Evolutionary conservation across 352 stramenopile species (phyloP).

Genomic region (Globisporangium iwayamae): DNA sequence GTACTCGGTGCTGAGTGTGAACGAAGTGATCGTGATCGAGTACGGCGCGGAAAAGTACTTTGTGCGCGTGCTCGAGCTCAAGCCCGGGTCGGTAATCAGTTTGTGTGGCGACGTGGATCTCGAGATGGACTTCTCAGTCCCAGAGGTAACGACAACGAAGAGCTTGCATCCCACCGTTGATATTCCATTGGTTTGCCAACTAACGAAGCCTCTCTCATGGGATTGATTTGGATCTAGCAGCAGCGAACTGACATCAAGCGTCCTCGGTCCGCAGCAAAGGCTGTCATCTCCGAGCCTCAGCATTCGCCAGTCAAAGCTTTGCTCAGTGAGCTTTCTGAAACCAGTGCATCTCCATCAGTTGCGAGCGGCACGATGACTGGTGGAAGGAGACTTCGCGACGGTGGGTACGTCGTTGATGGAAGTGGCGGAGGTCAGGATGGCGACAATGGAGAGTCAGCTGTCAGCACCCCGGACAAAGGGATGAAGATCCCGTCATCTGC

Average conservation of each 20-base stretch:
- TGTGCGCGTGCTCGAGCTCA: constrained; percentile 49
- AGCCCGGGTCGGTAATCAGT: constrained; percentile 39
- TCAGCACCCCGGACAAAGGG: neutral
- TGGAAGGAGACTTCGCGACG: constrained; percentile 13
- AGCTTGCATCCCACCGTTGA: neutral
- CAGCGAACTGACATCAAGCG: neutral
- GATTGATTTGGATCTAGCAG: neutral
- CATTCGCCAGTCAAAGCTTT: neutral
- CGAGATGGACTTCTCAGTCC: constrained; percentile 50
- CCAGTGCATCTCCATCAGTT: neutral
- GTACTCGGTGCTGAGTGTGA: constrained; percentile 52
- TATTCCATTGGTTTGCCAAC: too few species aligned
- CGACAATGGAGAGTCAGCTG: neutral
- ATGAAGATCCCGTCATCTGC: neutral
- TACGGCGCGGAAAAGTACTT: constrained; percentile 40
- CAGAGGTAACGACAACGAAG: neutral
- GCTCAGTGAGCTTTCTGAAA: neutral
- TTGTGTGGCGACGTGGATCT: constrained; percentile 67
- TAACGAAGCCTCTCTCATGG: too few species aligned
- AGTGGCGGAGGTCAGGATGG: neutral
- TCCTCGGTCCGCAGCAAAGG: neutral
- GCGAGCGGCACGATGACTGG: neutral
- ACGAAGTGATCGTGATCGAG: constrained; percentile 54
- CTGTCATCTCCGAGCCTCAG: neutral
- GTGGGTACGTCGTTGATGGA: constrained; percentile 12